Evolutionary conservation across 116 monocot species (phyloP).

Genomic region (Trichopus zeylanicus): DNA sequence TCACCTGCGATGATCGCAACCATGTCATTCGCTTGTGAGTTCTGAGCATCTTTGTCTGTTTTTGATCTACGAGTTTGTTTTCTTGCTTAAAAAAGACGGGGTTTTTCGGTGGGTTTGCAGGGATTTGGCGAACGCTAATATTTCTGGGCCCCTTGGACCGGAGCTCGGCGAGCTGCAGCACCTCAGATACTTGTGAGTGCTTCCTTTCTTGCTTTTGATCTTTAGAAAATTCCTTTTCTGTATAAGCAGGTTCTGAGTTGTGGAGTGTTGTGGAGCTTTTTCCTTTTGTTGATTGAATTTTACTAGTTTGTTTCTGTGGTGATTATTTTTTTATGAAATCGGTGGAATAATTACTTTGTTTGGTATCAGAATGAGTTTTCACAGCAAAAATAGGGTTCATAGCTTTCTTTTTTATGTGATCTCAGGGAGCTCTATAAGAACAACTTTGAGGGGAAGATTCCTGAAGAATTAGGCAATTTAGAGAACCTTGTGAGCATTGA

Average conservation of each 20-base stretch:
- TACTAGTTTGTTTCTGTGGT: too few species aligned
- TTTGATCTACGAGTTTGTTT: background rate
- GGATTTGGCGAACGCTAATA: conserved; percentile 90
- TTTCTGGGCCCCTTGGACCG: conserved; percentile 70
- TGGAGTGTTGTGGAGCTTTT: background rate
- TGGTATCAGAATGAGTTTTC: too few species aligned
- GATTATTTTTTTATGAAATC: background rate
- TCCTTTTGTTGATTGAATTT: too few species aligned
- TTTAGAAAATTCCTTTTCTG: background rate
- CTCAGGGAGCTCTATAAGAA: conserved; percentile 93
- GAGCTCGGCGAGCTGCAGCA: conserved; percentile 81
- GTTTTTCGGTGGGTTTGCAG: conserved; percentile 26
- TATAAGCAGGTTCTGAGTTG: conserved; percentile 3
- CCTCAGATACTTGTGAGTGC: conserved; percentile 54
- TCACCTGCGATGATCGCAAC: conserved; percentile 71
- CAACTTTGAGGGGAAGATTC: conserved; percentile 82
- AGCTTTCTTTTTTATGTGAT: background rate
- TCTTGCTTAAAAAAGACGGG: background rate
- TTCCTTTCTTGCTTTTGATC: background rate
- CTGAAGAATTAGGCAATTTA: conserved; percentile 67
- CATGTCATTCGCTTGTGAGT: conserved; percentile 73
- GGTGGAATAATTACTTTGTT: too few species aligned
- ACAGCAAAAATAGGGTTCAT: too few species aligned
- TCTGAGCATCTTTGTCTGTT: background rate
- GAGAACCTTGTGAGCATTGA: conserved; percentile 89